Evolutionary conservation across 495 filamentous ascomycete genomes (phyloP).

Genomic region (Podospora appendiculata): DNA sequence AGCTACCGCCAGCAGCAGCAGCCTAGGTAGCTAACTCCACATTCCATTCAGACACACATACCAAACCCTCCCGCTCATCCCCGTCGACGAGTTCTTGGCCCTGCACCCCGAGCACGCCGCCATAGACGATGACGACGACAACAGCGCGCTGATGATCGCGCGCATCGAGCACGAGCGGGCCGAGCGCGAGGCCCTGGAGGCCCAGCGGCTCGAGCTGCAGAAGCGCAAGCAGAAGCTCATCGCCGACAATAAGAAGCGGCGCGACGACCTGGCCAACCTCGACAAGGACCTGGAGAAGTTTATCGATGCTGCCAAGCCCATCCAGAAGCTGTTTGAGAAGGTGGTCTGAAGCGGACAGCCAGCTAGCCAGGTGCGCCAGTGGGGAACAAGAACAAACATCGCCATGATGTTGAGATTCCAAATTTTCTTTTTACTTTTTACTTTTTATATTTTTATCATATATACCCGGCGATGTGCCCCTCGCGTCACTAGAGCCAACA

Average conservation of each 20-base stretch:
- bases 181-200: slow-evolving; percentile 80
- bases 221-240: slow-evolving; percentile 89
- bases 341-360: slow-evolving; percentile 31
- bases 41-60: slow-evolving; percentile 66
- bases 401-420: too few species aligned
- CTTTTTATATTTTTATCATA: too few species aligned
- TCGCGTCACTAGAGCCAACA: too few species aligned
- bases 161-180: slow-evolving; percentile 86
- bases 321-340: slow-evolving; percentile 77
- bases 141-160: slow-evolving; percentile 79
- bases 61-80: slow-evolving; percentile 72
- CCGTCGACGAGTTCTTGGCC: slow-evolving; percentile 73
- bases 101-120: slow-evolving; percentile 62
- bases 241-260: slow-evolving; percentile 89
- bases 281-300: slow-evolving; percentile 89
- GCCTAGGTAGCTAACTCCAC: background rate
- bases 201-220: slow-evolving; percentile 74
- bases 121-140: slow-evolving; percentile 39
- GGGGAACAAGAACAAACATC: too few species aligned
- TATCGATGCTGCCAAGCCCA: slow-evolving; percentile 80
- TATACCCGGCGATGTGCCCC: too few species aligned
- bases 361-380: too few species aligned
- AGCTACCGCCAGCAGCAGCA: background rate
- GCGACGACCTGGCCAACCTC: slow-evolving; percentile 82
- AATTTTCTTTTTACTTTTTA: too few species aligned